Evolutionary conservation across 495 filamentous ascomycete genomes (phyloP), one percentile per base, ranked within the genome.

Genomic region (Xylaria bambusicola): DNA sequence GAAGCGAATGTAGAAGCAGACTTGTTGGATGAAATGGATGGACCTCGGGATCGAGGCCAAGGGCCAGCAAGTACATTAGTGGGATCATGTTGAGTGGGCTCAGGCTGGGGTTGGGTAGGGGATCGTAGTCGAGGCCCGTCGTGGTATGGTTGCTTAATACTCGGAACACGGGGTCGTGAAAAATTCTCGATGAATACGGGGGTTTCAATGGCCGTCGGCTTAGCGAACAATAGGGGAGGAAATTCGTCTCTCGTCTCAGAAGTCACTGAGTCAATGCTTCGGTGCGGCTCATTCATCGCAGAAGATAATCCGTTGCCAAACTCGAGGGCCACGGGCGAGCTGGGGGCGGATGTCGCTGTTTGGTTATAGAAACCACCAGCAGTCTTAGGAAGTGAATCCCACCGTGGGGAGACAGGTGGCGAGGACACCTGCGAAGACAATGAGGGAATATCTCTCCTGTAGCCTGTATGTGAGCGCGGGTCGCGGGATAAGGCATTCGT

Each of bases 101-200:
- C 67, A 52, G 60, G 49, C 18, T 71, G 66, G 49, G 59, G 29
- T 45, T 67, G 56, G 47, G 54, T 69, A 52, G 56, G 51, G 24
- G 68, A 68, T 18, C 71, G 74, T 8, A 69, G 58, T 17, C 66
- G 50, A 36, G 73, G 64, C 45, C 65, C 54, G 46, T 79, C 76
- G 21, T 69, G 67, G 26, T 71, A 67, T 17, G 73, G 67, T 33
- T 73, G 76, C 45, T 71, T 69, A 15, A 82, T 65, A 53, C 79
- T 82, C 7, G 76, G 63, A 49, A 79, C 78, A 36, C 80, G 66
- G 41, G 78, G 79, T 38, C 82, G 74, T 2, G 80, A 81, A 61
- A 83, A 82, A 62, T 82, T 83, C 60, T 82, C 80, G 51, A 78
- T 71, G 52, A 52, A 48, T 33, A 62, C 62, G 20, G 66, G 61